Evolutionary conservation across 768 basidiomycete species (phyloP).

Genomic region (Thelephora aurantiotincta): DNA sequence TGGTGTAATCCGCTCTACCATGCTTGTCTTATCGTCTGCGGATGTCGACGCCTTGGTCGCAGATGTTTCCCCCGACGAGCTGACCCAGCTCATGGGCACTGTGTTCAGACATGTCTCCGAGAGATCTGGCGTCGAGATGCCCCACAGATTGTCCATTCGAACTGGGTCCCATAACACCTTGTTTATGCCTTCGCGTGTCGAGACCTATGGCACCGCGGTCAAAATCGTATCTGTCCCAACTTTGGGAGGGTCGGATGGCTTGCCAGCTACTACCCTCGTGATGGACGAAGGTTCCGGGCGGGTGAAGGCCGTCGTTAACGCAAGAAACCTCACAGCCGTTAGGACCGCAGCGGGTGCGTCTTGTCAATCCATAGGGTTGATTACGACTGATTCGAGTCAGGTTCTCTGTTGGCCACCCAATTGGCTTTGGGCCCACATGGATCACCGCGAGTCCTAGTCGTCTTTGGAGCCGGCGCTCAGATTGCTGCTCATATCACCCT

Average conservation of each 20-base stretch:
- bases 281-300: conserved; percentile 57
- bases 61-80: conserved; percentile 27
- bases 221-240: conserved; percentile 76
- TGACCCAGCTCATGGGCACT: conserved; percentile 41
- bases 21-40: conserved; percentile 46
- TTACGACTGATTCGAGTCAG: conserved; percentile 20
- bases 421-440: conserved; percentile 27
- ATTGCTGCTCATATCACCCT: conserved; percentile 50
- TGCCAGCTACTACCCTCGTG: conserved; percentile 68
- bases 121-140: conserved; percentile 21
- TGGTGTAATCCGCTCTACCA: conserved; percentile 9
- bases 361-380: neutral
- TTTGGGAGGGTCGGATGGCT: conserved; percentile 29
- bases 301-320: conserved; percentile 68
- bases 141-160: conserved; percentile 45
- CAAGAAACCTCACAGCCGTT: conserved; percentile 61
- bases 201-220: conserved; percentile 39
- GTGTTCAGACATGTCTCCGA: conserved; percentile 38
- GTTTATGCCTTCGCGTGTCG: conserved; percentile 73
- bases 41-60: conserved; percentile 41
- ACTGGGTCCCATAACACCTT: conserved; percentile 45
- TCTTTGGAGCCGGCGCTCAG: conserved; percentile 67
- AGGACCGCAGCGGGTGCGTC: conserved; percentile 66
- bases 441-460: conserved; percentile 31
- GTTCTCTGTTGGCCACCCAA: conserved; percentile 52